Conservation (phyloP, 2,329 filamentous ascomycete genomes). For the Verticillium tricorpus region DNA sequence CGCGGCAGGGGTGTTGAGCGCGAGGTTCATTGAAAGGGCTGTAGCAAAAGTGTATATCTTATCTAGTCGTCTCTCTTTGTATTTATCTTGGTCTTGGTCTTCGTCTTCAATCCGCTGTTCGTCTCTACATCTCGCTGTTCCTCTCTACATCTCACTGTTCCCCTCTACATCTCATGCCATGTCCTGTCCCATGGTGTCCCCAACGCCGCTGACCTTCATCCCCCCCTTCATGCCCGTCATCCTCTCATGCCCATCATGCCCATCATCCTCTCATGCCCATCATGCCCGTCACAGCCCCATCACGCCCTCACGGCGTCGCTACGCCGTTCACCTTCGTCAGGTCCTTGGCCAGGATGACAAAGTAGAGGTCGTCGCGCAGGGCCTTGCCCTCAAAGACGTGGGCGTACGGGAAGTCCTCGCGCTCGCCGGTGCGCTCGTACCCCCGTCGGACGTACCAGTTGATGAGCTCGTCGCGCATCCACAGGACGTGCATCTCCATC, state of each 20-base stretch:
- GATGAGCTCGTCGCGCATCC: constrained; percentile 36
- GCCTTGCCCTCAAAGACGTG: constrained; percentile 28
- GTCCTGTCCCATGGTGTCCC: background rate
- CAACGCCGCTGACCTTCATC: too few relatives aligned
- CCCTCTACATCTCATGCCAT: background rate
- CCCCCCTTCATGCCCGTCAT: too few relatives aligned
- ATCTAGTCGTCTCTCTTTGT: too few relatives aligned
- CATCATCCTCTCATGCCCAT: too few relatives aligned
- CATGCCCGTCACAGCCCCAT: too few relatives aligned
- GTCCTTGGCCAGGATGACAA: constrained; percentile 35
- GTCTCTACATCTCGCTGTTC: too few relatives aligned
- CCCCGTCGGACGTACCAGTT: constrained; percentile 40
- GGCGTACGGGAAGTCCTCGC: constrained; percentile 35
- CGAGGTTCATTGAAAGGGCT: too few relatives aligned
- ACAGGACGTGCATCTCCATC: constrained; percentile 42
- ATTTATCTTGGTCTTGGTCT: too few relatives aligned
- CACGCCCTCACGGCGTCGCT: background rate
- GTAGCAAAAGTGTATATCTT: too few relatives aligned
- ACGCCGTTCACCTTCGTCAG: constrained; percentile 7
- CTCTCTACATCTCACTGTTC: too few relatives aligned
- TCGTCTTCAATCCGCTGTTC: too few relatives aligned
- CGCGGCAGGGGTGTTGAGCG: constrained; percentile 7
- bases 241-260: too few relatives aligned
- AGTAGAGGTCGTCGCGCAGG: constrained; percentile 38
- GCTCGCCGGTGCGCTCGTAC: constrained; percentile 33